These are phyloP conservation scores for Fusarium xyrophilum DNA, from an alignment of 2,329 filamentous ascomycete genomes.

Conservation along the genomic window DNA sequence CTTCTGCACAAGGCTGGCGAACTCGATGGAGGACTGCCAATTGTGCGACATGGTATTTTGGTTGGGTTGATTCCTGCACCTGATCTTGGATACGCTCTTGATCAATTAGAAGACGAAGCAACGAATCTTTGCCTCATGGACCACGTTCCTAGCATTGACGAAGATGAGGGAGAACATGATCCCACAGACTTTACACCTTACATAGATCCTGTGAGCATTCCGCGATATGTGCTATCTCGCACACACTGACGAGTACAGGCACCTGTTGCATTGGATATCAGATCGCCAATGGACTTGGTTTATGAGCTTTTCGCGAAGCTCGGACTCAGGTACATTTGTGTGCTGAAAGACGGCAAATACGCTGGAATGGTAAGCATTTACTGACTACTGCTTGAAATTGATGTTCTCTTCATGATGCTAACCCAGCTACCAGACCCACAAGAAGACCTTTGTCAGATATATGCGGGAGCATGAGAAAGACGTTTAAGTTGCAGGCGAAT, in stretches of 20 bases:
- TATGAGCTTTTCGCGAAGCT: constrained; percentile 97
- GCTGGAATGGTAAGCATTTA: constrained; percentile 79
- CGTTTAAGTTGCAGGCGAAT: constrained; percentile 10
- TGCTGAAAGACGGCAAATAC: constrained; percentile 82
- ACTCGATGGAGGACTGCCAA: constrained; percentile 88
- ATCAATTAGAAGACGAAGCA: constrained; percentile 79
- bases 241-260: constrained; percentile 57
- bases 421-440: constrained; percentile 70
- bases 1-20: constrained; percentile 84
- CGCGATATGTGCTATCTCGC: not conserved
- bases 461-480: constrained; percentile 80
- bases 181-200: constrained; percentile 88
- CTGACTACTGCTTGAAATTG: not conserved
- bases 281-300: constrained; percentile 90
- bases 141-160: constrained; percentile 66
- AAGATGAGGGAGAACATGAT: constrained; percentile 68
- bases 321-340: constrained; percentile 90
- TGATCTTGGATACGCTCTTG: constrained; percentile 90
- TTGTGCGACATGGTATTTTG: constrained; percentile 78
- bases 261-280: constrained; percentile 85
- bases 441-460: constrained; percentile 96
- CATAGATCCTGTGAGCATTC: constrained; percentile 78
- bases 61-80: constrained; percentile 93
- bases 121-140: constrained; percentile 83
- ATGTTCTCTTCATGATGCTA: constrained; percentile 4